Base-by-base conservation (phyloP, 208 protist genomes). In the Phytomonas sp. region DNA sequence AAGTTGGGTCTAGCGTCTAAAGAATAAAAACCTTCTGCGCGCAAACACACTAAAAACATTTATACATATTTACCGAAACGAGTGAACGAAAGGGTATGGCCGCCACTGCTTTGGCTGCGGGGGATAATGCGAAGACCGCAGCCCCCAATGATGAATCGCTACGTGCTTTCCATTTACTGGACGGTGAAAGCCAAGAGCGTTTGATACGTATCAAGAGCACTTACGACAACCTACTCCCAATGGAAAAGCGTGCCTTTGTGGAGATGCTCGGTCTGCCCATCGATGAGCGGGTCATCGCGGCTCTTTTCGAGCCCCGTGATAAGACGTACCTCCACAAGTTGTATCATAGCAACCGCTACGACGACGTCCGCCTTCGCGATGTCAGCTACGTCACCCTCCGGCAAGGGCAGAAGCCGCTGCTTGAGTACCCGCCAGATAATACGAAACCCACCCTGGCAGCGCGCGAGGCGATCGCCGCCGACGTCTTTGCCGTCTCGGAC, bases 171-270 rank as follows among this genome's bases (percentile, higher is more conserved):
- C 72, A 88, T 56, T 61, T 85, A 9, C 73, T 93, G 40, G 80
- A 93, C 23, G 66, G 71, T 23, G 73, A 76, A 5, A 83, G 81
- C 32, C 78, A 88, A 61, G 87, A 93, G 73, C 71, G 80, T 3
- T 74, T 90, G 15, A 74, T 82, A 23, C 70, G 80, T 5, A 36
- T 89, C 8, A 68, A 85, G 64, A 90, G 78, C 26, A 73, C 72
- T 26, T 88, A 87, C 51, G 75, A 81, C 26, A 66, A 60, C 26
- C 66, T 88, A 29, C 73, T 87, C 1, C 80, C 78, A 1, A 56
- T 88, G 2, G 87, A 93, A 76, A 75, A 82, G 53, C 74, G 43
- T 0, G 80, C 82, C 33, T 79, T 87, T 66, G 56, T 85, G 36
- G 75, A 93, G 75, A 80, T 87, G 71, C 53, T 89, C 13, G 74